These are phyloP conservation scores for Sclerotinia nivalis DNA, from an alignment of 2,329 filamentous ascomycete species.

Conservation along the genomic window DNA sequence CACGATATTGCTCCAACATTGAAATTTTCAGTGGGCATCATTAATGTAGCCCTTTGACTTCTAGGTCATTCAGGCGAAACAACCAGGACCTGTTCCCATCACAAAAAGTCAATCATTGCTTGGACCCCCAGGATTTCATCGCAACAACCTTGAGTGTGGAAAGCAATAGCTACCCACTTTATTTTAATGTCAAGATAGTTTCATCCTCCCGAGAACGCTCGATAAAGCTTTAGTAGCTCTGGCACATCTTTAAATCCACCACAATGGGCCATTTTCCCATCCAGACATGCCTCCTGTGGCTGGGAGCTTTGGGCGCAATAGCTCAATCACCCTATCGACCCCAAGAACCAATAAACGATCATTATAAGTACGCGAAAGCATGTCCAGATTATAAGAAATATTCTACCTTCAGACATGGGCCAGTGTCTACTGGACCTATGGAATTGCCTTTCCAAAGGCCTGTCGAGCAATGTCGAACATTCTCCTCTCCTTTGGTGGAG, in stretches of 20 bases:
- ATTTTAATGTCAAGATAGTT: conserved; percentile 5
- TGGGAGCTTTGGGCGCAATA: conserved; percentile 14
- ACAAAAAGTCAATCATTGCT: conserved; percentile 6
- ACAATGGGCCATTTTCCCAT: conserved; percentile 1
- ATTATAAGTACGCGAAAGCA: conserved; percentile 31
- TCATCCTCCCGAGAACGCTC: not conserved
- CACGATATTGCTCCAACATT: not conserved
- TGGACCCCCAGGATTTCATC: not conserved
- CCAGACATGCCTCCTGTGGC: conserved; percentile 13
- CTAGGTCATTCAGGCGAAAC: not conserved
- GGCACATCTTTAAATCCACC: not conserved
- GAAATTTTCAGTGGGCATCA: not conserved
- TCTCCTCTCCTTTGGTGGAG: conserved; percentile 83
- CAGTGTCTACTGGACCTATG: conserved; percentile 77
- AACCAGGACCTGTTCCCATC: not conserved
- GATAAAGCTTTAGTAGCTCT: not conserved
- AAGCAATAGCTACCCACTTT: not conserved
- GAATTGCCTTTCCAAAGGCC: conserved; percentile 85
- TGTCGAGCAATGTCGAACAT: conserved; percentile 78
- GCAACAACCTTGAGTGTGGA: not conserved
- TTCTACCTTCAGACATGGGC: conserved; percentile 55
- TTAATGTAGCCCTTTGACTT: no score
- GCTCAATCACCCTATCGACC: conserved; percentile 22
- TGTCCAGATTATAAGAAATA: conserved; percentile 44
- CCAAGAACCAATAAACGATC: conserved; percentile 13